A percentile compares a stretch with the other conserved stretches of the same genome.
Conservation (phyloP, 495 filamentous ascomycete genomes). For the Cenococcum geophilum region DNA sequence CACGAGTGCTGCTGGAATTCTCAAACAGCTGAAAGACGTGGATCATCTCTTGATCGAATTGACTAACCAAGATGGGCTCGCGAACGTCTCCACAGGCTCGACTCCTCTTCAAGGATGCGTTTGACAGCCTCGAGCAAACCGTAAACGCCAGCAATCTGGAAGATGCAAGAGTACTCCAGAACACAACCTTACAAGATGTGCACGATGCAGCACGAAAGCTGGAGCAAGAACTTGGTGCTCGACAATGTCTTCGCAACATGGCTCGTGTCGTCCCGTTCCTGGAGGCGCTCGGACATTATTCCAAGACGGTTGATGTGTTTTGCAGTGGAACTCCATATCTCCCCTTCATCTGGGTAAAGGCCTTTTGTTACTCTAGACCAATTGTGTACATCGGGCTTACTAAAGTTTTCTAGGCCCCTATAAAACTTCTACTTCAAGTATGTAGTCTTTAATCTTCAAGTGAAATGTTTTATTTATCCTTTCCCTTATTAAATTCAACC, state of each 20-base stretch:
- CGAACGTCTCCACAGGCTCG: constrained; percentile 9
- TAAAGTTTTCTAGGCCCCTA: constrained; percentile 35
- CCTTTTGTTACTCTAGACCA: too few relatives aligned
- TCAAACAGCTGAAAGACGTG: too few relatives aligned
- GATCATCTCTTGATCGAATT: too few relatives aligned
- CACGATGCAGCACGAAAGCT: constrained; percentile 1
- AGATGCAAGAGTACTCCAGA: constrained; percentile 33
- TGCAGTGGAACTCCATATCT: constrained; percentile 24
- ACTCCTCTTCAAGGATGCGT: constrained; percentile 27
- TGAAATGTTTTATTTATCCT: too few relatives aligned
- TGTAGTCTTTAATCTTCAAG: too few relatives aligned
- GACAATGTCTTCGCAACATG: constrained; percentile 29
- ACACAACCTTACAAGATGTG: constrained; percentile 34
- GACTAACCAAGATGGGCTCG: too few relatives aligned
- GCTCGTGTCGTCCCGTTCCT: constrained; percentile 34
- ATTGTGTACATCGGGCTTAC: too few relatives aligned
- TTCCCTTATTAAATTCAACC: too few relatives aligned
- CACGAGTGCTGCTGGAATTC: too few relatives aligned
- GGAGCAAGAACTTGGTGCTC: constrained; percentile 9
- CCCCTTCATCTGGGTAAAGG: constrained; percentile 7
- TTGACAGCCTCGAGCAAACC: constrained; percentile 32
- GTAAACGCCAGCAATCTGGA: constrained; percentile 20
- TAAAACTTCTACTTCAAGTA: constrained; percentile 43
- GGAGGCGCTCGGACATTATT: constrained; percentile 32
- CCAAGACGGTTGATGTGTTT: constrained; percentile 36